Conservation (phyloP, 345 rosid genomes). For the Hibiscus mutabilis region DNA sequence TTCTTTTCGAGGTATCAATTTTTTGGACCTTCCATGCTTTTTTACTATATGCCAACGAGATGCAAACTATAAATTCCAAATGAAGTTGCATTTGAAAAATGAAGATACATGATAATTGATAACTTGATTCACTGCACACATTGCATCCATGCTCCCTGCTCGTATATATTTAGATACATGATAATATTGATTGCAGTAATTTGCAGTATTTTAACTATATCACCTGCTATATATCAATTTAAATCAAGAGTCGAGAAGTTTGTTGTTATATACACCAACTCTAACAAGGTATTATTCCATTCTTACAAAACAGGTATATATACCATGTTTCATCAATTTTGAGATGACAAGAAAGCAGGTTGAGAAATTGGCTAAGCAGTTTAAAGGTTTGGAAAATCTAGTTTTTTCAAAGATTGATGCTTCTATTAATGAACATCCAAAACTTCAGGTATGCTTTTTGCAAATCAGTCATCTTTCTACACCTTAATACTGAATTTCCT, state of each 20-base stretch:
- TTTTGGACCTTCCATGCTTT: slow-evolving; percentile 18
- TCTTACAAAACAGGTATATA: slow-evolving; percentile 18
- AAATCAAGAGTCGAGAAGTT: background rate
- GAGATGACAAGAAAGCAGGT: no score
- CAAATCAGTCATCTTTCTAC: no score
- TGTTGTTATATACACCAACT: background rate
- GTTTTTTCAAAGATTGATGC: no score
- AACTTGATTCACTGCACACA: background rate
- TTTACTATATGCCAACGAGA: background rate
- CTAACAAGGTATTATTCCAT: background rate
- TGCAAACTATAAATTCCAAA: background rate
- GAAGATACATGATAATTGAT: background rate
- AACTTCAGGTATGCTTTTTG: no score
- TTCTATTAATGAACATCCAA: no score
- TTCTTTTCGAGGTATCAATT: slow-evolving; percentile 19
- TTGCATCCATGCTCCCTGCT: background rate
- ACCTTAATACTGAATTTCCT: no score
- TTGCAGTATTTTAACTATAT: background rate
- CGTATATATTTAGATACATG: background rate
- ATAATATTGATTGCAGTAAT: background rate
- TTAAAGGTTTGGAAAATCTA: no score
- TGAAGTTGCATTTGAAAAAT: background rate
- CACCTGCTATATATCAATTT: background rate
- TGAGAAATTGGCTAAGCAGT: no score
- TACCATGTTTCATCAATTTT: slow-evolving; percentile 35